Conservation (phyloP, 2,329 filamentous ascomycete genomes). For the Dichotomopilus funicola region DNA sequence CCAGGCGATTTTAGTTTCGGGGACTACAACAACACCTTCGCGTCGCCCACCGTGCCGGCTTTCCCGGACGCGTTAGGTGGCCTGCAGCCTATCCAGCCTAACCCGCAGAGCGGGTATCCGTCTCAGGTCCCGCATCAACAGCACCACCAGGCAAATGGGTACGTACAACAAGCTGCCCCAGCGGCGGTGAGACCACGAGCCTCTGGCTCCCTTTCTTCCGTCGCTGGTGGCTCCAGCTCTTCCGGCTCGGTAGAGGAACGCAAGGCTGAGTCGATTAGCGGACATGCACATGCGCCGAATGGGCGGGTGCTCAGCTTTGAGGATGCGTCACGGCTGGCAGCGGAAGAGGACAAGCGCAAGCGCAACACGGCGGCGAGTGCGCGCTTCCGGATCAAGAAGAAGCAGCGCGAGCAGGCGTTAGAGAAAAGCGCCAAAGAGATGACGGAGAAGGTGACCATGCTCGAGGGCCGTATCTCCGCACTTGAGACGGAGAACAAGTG, state of each 20-base stretch:
- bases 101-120: constrained; percentile 40
- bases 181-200: background rate
- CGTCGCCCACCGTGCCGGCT: constrained; percentile 42
- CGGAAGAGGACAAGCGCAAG: constrained; percentile 84
- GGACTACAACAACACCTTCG: constrained; percentile 48
- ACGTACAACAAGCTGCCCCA: constrained; percentile 19
- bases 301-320: constrained; percentile 52
- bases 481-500: constrained; percentile 80
- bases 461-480: constrained; percentile 68
- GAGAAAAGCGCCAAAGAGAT: constrained; percentile 79
- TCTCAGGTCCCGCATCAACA: constrained; percentile 22
- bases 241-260: constrained; percentile 36
- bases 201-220: too few species aligned
- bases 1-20: constrained; percentile 53
- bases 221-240: too few species aligned
- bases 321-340: constrained; percentile 64
- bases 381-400: constrained; percentile 91
- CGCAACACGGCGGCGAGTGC: constrained; percentile 85
- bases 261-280: constrained; percentile 36
- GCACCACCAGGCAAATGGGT: constrained; percentile 15
- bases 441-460: constrained; percentile 65
- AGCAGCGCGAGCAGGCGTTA: constrained; percentile 82
- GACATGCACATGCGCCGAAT: constrained; percentile 1
- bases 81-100: constrained; percentile 47
- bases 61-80: constrained; percentile 38